Base-by-base conservation (phyloP, 164 flowering plant genomes). In the Houttuynia cordata region DNA sequence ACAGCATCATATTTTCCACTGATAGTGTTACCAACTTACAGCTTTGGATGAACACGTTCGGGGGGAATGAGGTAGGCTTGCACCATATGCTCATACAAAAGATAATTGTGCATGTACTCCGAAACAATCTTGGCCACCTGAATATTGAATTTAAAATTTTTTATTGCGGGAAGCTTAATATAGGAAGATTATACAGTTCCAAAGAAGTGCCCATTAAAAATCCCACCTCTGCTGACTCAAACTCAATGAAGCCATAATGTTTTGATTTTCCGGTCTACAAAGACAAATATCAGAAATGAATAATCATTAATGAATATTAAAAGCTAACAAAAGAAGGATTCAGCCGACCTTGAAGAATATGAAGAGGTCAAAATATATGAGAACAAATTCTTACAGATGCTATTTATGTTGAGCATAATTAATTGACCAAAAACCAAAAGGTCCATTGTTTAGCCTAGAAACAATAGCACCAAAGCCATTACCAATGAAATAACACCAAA, bases 111-210 rank as follows among this genome's bases (percentile, higher is more conserved):
- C 97, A 93, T 89, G 63, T 72, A 63, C 17, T 87, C 91, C 24
- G 89, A 90, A 24, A 86, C 97, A 68, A 88, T 78, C 75, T 81
- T 83, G 0, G 97, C 94, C 34, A 87, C 97, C 98, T 93, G 83
- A 13, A 49, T 21, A 55, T 13, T 12, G 17, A 45, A 45, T 45
- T 45, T 7, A 17, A 45, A 45, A 45, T 8, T 7, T 3, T 4
- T 45, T 0, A 3, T 13, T 12, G 49, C 49, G 12, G 49, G 49
- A 45, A 45, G 49, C 49, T 45, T 45, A 12, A 45, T 12, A 45
- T 12, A 10, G 17, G 17, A 45, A 45, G 49, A 3, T 3, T 12
- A 12, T 17, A 45, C 49, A 45, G 14, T 12, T 45, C 17, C 17
- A 12, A 12, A 45, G 12, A 45, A 17, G 12, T 12, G 14, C 14